Conservation (phyloP, 1,284 basidiomycete genomes). For the Puccinia hordei region DNA sequence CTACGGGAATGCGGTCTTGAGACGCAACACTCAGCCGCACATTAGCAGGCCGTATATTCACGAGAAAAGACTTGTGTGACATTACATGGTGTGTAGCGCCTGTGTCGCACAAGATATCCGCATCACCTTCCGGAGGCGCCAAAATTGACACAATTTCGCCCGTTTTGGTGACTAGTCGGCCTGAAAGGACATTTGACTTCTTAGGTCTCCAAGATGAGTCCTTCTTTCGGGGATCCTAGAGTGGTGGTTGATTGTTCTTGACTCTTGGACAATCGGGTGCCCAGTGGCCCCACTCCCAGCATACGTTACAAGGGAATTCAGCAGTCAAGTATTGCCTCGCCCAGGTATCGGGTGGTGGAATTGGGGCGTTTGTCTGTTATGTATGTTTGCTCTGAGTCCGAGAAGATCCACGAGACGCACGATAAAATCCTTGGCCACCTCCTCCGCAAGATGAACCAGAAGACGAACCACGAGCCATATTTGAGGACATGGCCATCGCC, state of each 20-base stretch:
- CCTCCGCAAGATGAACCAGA: too few species aligned
- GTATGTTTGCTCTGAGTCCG: too few species aligned
- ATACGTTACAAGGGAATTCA: neutral
- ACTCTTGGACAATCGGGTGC: too few species aligned
- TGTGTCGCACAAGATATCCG: neutral
- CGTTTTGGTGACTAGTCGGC: neutral
- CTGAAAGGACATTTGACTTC: neutral
- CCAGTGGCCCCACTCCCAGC: too few species aligned
- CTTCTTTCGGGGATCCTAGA: too few species aligned
- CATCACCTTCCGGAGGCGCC: neutral
- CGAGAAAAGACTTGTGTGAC: neutral
- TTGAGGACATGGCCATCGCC: neutral
- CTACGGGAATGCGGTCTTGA: too few species aligned
- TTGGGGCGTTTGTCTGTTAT: neutral
- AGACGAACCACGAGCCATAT: too few species aligned
- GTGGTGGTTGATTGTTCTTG: too few species aligned
- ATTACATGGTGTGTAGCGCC: constrained; percentile 21
- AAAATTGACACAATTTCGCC: neutral
- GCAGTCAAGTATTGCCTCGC: neutral
- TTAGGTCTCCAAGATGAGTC: neutral
- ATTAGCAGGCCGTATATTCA: neutral
- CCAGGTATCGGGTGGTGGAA: neutral
- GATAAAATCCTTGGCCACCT: neutral
- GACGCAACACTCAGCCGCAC: neutral
- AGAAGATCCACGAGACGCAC: neutral